Conservation (phyloP, 2,329 filamentous ascomycete species). For the Pezicula neosporulosa region DNA sequence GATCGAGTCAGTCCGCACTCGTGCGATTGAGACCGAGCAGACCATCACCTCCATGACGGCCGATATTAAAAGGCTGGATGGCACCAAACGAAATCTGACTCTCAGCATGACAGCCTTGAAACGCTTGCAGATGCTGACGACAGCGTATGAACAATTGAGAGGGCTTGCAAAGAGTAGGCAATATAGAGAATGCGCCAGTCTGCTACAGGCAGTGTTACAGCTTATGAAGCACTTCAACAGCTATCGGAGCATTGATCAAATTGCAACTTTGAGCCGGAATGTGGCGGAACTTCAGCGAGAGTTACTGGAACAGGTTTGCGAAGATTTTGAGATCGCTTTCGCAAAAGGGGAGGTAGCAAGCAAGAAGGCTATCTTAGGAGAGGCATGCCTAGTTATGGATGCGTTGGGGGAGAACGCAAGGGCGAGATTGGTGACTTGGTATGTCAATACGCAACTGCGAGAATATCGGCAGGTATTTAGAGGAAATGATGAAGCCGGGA, state of each 20-base stretch:
- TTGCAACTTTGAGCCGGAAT: constrained; percentile 86
- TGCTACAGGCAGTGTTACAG: constrained; percentile 93
- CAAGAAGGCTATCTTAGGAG: constrained; percentile 68
- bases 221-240: constrained; percentile 98
- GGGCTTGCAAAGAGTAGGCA: constrained; percentile 81
- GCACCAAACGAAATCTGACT: constrained; percentile 93
- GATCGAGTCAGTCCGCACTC: constrained; percentile 87
- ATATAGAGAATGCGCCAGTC: constrained; percentile 90
- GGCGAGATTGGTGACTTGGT: constrained; percentile 85
- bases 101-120: constrained; percentile 98
- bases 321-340: constrained; percentile 96
- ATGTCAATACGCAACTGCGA: constrained; percentile 92
- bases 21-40: constrained; percentile 88
- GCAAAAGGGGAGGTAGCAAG: constrained; percentile 78
- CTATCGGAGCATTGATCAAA: constrained; percentile 96
- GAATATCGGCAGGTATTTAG: constrained; percentile 96
- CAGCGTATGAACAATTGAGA: constrained; percentile 94
- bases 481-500: constrained; percentile 94
- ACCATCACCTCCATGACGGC: constrained; percentile 98
- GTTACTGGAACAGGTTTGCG: constrained; percentile 94
- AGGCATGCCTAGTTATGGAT: constrained; percentile 93
- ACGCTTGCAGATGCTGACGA: constrained; percentile 96
- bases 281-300: constrained; percentile 92
- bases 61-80: constrained; percentile 95
- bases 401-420: constrained; percentile 86